Percentiles rank a stretch among this genome's conserved stretches.
Evolutionary conservation across 805 yeast species (phyloP).

Genomic region (Wickerhamiella domercqiae): DNA sequence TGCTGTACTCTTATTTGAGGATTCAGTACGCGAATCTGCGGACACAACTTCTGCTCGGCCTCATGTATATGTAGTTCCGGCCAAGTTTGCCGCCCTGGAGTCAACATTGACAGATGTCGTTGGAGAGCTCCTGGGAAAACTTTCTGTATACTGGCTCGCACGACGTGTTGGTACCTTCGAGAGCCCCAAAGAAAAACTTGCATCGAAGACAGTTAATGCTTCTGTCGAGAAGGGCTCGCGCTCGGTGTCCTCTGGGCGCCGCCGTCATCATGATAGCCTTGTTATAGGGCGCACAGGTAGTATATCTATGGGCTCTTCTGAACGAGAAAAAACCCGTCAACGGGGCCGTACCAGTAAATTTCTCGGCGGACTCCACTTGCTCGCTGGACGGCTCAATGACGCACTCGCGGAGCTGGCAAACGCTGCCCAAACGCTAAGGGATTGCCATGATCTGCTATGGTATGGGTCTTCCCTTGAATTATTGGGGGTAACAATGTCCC

Average conservation of each 20-base stretch:
- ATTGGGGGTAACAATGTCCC: slow-evolving; percentile 46
- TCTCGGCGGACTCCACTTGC: slow-evolving; percentile 56
- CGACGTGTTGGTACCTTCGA: slow-evolving; percentile 66
- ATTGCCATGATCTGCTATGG: slow-evolving; percentile 70
- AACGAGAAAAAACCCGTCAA: slow-evolving; percentile 31
- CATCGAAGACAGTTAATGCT: slow-evolving; percentile 2
- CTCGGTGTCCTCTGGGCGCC: neutral
- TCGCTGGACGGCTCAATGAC: slow-evolving; percentile 64
- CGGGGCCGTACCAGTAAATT: slow-evolving; percentile 64
- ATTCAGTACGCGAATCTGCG: slow-evolving; percentile 13
- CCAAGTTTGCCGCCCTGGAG: slow-evolving; percentile 30
- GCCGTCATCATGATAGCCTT: neutral
- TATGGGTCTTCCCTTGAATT: slow-evolving; percentile 79
- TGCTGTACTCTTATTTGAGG: slow-evolving; percentile 40
- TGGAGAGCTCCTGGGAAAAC: slow-evolving; percentile 41
- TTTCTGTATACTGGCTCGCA: slow-evolving; percentile 53
- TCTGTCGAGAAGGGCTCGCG: slow-evolving; percentile 1
- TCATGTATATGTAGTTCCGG: slow-evolving; percentile 18
- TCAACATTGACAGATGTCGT: slow-evolving; percentile 63
- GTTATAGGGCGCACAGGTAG: slow-evolving; percentile 20
- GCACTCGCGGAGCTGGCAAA: slow-evolving; percentile 67
- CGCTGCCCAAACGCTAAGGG: slow-evolving; percentile 42
- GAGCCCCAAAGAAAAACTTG: slow-evolving; percentile 42
- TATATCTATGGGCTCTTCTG: slow-evolving; percentile 23
- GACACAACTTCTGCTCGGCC: slow-evolving; percentile 7